Percentiles rank a stretch among this genome's conserved stretches.
phyloP scores from a whole-genome alignment of 768 basidiomycete species.

The Auriculariales sp. region DNA sequence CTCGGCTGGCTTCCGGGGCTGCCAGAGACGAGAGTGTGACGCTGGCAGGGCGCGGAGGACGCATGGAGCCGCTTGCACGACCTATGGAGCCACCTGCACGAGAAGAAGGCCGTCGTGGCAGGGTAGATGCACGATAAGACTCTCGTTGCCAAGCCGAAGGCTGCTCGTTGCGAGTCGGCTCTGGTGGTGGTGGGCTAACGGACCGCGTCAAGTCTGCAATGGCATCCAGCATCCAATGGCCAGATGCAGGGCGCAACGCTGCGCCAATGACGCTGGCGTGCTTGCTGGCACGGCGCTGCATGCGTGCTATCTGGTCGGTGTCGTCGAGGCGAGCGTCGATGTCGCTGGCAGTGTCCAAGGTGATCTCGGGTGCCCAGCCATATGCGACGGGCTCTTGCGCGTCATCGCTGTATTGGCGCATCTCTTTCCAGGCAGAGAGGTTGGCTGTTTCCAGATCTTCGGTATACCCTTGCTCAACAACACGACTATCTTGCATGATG shows the following conservation, averaged over 20 bases:
- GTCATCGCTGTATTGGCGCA: not conserved
- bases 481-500: constrained; percentile 64
- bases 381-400: constrained; percentile 15
- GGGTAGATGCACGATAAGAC: not conserved
- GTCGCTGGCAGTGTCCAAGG: constrained; percentile 11
- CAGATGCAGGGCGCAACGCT: constrained; percentile 41
- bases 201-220: constrained; percentile 46
- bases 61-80: constrained; percentile 4
- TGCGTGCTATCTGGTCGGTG: constrained; percentile 23
- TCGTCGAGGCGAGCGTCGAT: constrained; percentile 34
- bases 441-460: constrained; percentile 45
- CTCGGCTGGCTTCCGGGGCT: constrained; percentile 11
- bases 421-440: not conserved
- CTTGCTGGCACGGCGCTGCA: constrained; percentile 13
- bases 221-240: constrained; percentile 80
- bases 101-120: constrained; percentile 23
- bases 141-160: not conserved
- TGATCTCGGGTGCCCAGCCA: constrained; percentile 21
- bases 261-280: constrained; percentile 27
- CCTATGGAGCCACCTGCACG: constrained; percentile 13
- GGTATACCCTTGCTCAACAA: constrained; percentile 82
- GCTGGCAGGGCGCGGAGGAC: constrained; percentile 21
- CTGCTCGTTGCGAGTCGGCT: not conserved
- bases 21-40: constrained; percentile 20
- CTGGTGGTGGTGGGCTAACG: not conserved